Base-by-base conservation (phyloP, 2,329 filamentous ascomycete genomes). In the Aspergillus hortae region DNA sequence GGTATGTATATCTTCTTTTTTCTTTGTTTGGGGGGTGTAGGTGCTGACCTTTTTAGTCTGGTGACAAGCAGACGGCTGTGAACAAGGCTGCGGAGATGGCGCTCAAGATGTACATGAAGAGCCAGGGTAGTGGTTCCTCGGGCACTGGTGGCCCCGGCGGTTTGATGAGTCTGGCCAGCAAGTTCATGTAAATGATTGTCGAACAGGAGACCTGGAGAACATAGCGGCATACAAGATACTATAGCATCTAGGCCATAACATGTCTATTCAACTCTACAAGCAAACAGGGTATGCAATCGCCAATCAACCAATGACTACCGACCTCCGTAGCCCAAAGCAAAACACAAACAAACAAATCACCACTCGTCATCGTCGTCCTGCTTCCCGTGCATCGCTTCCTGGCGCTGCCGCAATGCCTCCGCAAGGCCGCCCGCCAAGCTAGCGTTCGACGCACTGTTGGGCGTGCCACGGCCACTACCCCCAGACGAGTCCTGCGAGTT, bases 61-160 rank as follows among this genome's bases (percentile, higher is more conserved):
- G 87, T 4, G 88, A 83, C 73, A 96, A 96, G 81, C 84, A 96
- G 73, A 85, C 84, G 44, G 90, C 85, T 46, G 77, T 96, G 44
- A 84, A 88, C 67, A 78, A 85, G 69, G 92, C 92, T 3, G 91
- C 85, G 1, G 86, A 95, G 79, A 87, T 89, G 81, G 92, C 91
- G 2, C 72, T 96, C 62, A 91, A 95, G 81, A 88, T 96, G 83
- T 96, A 92, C 72, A 75, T 95, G 77, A 92, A 95, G 82, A 84
- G 81, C 61, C 80, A 90, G 68, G 80, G 80, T 17, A 71, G 78
- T 57, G 74, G 77, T 33, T 69, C 74, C n/a, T 64, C 72, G 19
- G 71, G 72, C 1, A 70, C 71, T n/a, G 74, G 74, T 40, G 74
- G 75, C 44, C 65, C 75, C 12, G 70, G 77, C 55, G 79, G 82